Evolutionary conservation across 768 basidiomycete genomes (phyloP), one percentile per base, ranked within the genome.

Genomic region (Tylopilus subfusipes): DNA sequence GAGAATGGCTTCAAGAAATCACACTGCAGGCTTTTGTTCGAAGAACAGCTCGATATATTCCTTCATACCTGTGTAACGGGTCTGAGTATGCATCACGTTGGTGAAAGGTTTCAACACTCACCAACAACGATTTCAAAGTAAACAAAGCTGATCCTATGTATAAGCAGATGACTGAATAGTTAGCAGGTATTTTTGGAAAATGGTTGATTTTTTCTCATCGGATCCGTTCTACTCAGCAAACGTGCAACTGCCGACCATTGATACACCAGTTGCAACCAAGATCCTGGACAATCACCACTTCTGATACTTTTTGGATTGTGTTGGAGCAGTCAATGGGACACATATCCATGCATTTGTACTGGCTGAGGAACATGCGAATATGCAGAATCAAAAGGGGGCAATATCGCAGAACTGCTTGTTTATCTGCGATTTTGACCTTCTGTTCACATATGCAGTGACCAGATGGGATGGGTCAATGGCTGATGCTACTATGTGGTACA

Each of bases 391-490:
- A 12, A 61, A 65, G 30, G 60, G 63, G 2, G 47, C 12, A 2
- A 16, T 65, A 4, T 60, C 56, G 0, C 63, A 65, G n/a, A 67
- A 67, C 10, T 61, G 53, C 7, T 48, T 67, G 0, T 63, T 63
- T 6, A 8, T n/a, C n/a, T n/a, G n/a, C n/a, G n/a, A n/a, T n/a
- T n/a, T n/a, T n/a, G n/a, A n/a, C n/a, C n/a, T n/a, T 49, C 0
- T 39, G 2, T 63, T 57, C 29, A 48, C 29, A 5, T 66, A 63
- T 30, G 22, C 42, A 1, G 36, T 65, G 30, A 57, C 54, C 7
- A 48, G 64, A 0, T 67, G 56, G 51, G 59, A 65, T 25, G 54
- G 66, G 0, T 53, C 56, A 7, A 53, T 40, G 7, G 53, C 58
- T 2, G 59, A 67, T 48, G 56, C 45, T 0, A 24, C 21, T 0